phyloP scores from a whole-genome alignment of 306 rosid species.

The Cicer judaicum region DNA sequence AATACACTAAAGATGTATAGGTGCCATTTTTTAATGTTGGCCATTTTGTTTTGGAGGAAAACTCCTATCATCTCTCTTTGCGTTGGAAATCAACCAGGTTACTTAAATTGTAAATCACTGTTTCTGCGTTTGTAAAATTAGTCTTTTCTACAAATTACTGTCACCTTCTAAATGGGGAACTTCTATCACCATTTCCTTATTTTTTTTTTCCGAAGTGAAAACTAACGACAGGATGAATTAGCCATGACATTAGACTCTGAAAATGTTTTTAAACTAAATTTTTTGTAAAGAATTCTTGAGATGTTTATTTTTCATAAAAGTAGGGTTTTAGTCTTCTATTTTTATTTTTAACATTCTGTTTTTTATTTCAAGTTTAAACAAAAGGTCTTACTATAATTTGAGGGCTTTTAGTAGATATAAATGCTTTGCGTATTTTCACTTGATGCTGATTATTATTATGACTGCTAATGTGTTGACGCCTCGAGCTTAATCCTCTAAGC shows the following conservation, averaged over 20 bases:
- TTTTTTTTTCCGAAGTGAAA: background rate
- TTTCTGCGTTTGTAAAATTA: slow-evolving; percentile 25
- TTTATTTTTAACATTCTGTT: too few species aligned
- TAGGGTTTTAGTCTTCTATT: too few species aligned
- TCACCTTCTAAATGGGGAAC: background rate
- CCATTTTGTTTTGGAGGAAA: slow-evolving; percentile 27
- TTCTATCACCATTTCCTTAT: background rate
- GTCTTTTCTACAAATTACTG: background rate
- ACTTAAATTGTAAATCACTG: slow-evolving; percentile 44
- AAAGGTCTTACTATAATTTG: background rate
- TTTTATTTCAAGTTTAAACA: background rate
- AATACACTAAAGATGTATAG: slow-evolving; percentile 42
- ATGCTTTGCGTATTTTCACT: too few species aligned
- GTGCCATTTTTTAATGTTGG: slow-evolving; percentile 44
- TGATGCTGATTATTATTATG: too few species aligned
- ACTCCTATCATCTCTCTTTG: slow-evolving; percentile 35
- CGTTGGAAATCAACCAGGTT: background rate
- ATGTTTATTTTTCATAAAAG: too few species aligned
- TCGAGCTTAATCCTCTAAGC: background rate
- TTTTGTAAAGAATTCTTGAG: background rate
- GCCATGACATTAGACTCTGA: background rate
- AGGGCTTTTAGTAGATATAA: background rate
- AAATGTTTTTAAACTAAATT: background rate
- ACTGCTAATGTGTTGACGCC: background rate
- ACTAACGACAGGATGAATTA: background rate